Base-by-base conservation (phyloP, 1,284 basidiomycete species). In the Ustilago vetiveriae region DNA sequence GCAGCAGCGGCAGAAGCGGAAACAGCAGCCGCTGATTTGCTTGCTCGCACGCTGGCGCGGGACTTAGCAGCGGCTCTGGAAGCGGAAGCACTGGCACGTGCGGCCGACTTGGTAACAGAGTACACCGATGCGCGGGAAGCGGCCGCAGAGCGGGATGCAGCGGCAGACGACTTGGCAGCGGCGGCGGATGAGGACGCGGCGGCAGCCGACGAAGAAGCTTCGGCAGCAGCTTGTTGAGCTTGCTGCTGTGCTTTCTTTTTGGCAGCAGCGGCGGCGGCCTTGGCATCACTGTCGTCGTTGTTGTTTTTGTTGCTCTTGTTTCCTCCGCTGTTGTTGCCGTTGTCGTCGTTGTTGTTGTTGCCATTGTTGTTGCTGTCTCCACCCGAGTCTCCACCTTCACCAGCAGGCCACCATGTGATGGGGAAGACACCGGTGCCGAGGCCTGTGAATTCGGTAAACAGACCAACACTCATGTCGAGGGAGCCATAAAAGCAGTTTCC, bases 401-500 rank as follows among this genome's bases (percentile, higher is more conserved):
- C 65, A 17, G 64, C 67, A 13, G 52, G 54, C 74, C 72, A 76
- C 75, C 75, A 79, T 3, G 73, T 76, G 39, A 79, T 77, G 36
- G 67, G 55, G 54, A 79, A 77, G 44, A 57, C 54, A 49, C 62
- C 62, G 3, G 59, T 69, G 33, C 77, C 77, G 14, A 75, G 49
- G 19, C 36, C 50, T 13, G 60, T 40, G 39, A 79, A 79, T 14
- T 67, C 56, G 46, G 74, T 59, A 57, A 79, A 79, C 35, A 79
- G 64, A 32, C 74, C 70, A 32, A 60, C 58, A 42, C 75, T 74
- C 75, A 79, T 77, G 50, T 79, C 77, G 29, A 78, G 59, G 4
- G 74, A 60, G 16, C 76, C 76, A 35, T 72, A 69, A 29, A 52
- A 69, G 53, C 76, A 78, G 56, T 74, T 72, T 54, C 63, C 62